phyloP scores from a whole-genome alignment of 2,329 filamentous ascomycete species.

The Lecanicillium sp. region DNA sequence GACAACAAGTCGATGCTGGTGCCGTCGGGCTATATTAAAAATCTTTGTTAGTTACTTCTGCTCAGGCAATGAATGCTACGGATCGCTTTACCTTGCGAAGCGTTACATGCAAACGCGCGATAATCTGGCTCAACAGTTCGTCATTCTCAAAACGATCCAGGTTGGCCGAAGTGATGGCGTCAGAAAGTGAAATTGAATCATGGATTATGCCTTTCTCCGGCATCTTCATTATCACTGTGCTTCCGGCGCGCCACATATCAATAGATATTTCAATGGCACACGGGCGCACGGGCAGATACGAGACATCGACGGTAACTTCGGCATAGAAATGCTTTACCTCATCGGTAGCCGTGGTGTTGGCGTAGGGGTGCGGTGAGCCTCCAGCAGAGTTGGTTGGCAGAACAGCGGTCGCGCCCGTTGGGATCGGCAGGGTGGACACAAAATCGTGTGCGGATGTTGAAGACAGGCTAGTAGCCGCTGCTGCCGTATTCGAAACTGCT shows the following conservation, averaged over 20 bases:
- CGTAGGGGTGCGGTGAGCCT: not conserved
- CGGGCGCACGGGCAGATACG: constrained; percentile 3
- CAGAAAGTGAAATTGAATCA: constrained; percentile 1
- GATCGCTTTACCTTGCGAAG: constrained; percentile 12
- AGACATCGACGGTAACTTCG: constrained; percentile 2
- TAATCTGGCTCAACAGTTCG: not conserved
- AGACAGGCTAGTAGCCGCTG: not conserved
- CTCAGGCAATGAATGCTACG: too few relatives aligned
- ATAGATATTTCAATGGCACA: constrained; percentile 3
- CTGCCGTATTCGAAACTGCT: not conserved
- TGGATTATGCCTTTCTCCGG: constrained; percentile 1
- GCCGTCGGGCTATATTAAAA: too few relatives aligned
- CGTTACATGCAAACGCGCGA: not conserved
- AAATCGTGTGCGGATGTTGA: not conserved
- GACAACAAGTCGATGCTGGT: too few relatives aligned
- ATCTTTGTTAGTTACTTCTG: too few relatives aligned
- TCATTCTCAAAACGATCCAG: not conserved
- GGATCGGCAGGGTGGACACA: not conserved
- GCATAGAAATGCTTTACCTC: not conserved
- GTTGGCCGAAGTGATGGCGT: not conserved
- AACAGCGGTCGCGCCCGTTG: not conserved
- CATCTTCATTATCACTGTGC: constrained; percentile 7
- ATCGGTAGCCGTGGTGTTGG: not conserved
- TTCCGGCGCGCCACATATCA: not conserved
- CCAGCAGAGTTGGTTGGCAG: not conserved